Conservation (phyloP, 495 filamentous ascomycete genomes). For the Bombardia bombarda region DNA sequence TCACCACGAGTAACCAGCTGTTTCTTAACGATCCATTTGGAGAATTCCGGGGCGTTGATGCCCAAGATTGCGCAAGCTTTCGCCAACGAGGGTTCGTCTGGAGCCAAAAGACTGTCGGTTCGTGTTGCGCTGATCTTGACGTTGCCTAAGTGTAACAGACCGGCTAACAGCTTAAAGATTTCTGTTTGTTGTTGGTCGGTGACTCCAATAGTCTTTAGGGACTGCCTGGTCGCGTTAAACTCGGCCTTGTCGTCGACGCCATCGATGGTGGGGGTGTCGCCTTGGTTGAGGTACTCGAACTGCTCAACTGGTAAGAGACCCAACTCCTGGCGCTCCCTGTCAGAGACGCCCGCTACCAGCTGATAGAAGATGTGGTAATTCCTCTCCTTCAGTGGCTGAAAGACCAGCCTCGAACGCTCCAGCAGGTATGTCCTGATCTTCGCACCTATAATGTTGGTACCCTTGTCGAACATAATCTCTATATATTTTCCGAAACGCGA, state of each 20-base stretch:
- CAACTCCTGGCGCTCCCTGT: conserved; percentile 70
- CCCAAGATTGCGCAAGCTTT: conserved; percentile 82
- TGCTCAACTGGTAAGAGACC: conserved; percentile 75
- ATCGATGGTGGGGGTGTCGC: conserved; percentile 81
- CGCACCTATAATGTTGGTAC: conserved; percentile 93
- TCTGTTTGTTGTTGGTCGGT: conserved; percentile 61
- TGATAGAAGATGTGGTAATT: conserved; percentile 99
- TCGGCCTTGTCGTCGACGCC: conserved; percentile 95
- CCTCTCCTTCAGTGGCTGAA: conserved; percentile 92
- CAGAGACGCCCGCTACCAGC: conserved; percentile 86
- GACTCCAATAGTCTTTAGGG: conserved; percentile 84
- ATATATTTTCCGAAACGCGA: conserved; percentile 99
- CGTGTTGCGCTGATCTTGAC: conserved; percentile 87
- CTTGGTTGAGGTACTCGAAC: conserved; percentile 95
- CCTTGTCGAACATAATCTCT: conserved; percentile 97
- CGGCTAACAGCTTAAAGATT: conserved; percentile 88
- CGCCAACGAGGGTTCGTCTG: conserved; percentile 72
- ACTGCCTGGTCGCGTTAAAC: conserved; percentile 79
- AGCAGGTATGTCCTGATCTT: conserved; percentile 94
- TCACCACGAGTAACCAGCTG: conserved; percentile 94
- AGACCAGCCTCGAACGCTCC: conserved; percentile 94
- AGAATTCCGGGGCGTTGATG: conserved; percentile 79
- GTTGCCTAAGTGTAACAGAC: conserved; percentile 91
- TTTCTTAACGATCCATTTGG: conserved; percentile 99
- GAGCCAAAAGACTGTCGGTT: conserved; percentile 74